Evolutionary conservation across 768 basidiomycete species (phyloP).

Genomic region (Mycena polygramma): DNA sequence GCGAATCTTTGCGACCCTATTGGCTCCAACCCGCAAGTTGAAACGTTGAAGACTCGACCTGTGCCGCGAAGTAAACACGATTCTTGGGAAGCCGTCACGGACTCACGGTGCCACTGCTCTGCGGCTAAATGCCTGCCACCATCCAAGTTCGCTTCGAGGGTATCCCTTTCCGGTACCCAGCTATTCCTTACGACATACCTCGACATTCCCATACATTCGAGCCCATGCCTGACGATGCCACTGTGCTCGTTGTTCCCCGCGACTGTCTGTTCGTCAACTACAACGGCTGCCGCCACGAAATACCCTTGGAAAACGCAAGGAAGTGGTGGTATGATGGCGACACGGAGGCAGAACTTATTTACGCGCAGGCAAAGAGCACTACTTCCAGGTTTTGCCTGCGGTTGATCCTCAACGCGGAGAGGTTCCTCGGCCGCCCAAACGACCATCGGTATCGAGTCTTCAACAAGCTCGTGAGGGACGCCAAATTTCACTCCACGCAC

Average conservation of each 20-base stretch:
- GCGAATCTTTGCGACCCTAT: too few species aligned
- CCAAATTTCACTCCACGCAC: constrained; percentile 17
- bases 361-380: background rate
- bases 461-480: constrained; percentile 3
- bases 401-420: background rate
- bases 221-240: background rate
- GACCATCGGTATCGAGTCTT: background rate
- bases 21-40: too few species aligned
- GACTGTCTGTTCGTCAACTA: constrained; percentile 5
- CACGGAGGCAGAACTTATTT: background rate
- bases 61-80: too few species aligned
- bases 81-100: too few species aligned
- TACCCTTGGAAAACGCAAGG: background rate
- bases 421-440: background rate
- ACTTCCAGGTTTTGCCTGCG: constrained; percentile 16
- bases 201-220: too few species aligned
- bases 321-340: background rate
- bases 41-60: too few species aligned
- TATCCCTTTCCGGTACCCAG: background rate
- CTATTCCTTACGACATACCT: background rate
- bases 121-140: too few species aligned
- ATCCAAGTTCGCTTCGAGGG: too few species aligned
- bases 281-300: background rate
- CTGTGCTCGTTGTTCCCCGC: background rate
- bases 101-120: too few species aligned